phyloP scores from a whole-genome alignment of 2,329 filamentous ascomycete genomes.

The Cryphonectria nitschkei region DNA sequence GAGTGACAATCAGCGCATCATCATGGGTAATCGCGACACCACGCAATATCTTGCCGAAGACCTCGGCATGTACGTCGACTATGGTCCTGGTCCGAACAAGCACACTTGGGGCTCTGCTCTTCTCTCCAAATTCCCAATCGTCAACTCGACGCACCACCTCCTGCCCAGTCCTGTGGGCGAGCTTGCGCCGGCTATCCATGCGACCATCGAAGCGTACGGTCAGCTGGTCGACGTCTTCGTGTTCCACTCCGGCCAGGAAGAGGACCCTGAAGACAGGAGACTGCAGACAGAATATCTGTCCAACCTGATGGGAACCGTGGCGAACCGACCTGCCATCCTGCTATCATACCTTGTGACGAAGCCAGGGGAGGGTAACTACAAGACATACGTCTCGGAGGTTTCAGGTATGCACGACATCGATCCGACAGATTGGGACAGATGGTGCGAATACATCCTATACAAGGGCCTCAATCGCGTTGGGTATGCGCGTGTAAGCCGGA shows the following conservation, averaged over 20 bases:
- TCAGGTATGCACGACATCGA: constrained; percentile 98
- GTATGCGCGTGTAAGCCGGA: constrained; percentile 86
- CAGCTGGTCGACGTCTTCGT: constrained; percentile 91
- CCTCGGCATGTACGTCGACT: constrained; percentile 98
- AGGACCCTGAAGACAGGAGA: constrained; percentile 88
- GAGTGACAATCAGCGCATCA: constrained; percentile 92
- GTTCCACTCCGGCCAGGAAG: constrained; percentile 98
- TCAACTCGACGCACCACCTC: constrained; percentile 95
- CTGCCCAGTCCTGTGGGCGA: constrained; percentile 93
- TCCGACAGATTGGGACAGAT: constrained; percentile 88
- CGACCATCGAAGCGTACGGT: constrained; percentile 93
- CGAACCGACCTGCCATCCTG: constrained; percentile 78
- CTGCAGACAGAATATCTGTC: constrained; percentile 86
- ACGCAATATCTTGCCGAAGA: constrained; percentile 96
- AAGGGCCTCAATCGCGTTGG: constrained; percentile 84
- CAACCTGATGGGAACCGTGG: constrained; percentile 78
- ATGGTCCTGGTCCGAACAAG: constrained; percentile 96
- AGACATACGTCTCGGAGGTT: constrained; percentile 84
- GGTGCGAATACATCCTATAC: constrained; percentile 99
- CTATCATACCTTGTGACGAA: constrained; percentile 92
- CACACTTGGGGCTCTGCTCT: constrained; percentile 96
- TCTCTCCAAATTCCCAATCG: constrained; percentile 94
- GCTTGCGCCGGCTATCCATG: constrained; percentile 92
- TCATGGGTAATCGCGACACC: constrained; percentile 98
- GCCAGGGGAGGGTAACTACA: constrained; percentile 91